Base-by-base conservation (phyloP, 768 basidiomycete species). In the Candolleomyces aberdarensis region DNA sequence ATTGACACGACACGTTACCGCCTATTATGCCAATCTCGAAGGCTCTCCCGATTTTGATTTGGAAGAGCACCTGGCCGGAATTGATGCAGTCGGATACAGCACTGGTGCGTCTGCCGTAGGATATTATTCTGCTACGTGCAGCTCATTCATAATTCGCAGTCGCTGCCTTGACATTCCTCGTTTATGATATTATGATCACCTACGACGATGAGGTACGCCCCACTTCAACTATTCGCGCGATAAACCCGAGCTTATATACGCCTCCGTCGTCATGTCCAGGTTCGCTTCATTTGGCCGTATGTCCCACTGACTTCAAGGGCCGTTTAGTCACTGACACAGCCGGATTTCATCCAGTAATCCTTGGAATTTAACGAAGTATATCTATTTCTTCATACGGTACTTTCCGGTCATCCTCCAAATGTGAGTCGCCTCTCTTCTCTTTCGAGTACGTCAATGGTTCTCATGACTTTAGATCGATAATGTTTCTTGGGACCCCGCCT, bases 151-250 rank as follows among this genome's bases (percentile, higher is more conserved):
- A 10, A 22, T 51, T 20, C 26, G n/a, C 59, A 78, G 77, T 77
- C 31, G 75, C 74, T 15, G 69, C 77, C 2, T 65, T 78, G 32
- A 65, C 74, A 7, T 76, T 78, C 57, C 72, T 80, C 10, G 57
- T 74, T 11, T 80, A 77, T 72, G 79, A 80, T 61, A 75, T 79
- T n/a, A 58, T 74, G 26, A 72, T 80, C 40, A 79, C 78, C 11
- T 60, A 73, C n/a, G 73, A 74, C 54, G 74, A 76, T 55, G 80
- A 80, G 71, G 75, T 78, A 61, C 47, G 72, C 20, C 15, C 22
- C 41, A 15, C 15, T 11, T 5, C 29, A 31, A 10, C 36, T 26
- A 13, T 7, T 3, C 7, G 10, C 20, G 40, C 20, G 47, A 43
- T n/a, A 10, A 26, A 15, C 11, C 31, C 36, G 51, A 32, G 22